Conservation (phyloP, 495 filamentous ascomycete species). For the Stereocaulon alpinum region DNA sequence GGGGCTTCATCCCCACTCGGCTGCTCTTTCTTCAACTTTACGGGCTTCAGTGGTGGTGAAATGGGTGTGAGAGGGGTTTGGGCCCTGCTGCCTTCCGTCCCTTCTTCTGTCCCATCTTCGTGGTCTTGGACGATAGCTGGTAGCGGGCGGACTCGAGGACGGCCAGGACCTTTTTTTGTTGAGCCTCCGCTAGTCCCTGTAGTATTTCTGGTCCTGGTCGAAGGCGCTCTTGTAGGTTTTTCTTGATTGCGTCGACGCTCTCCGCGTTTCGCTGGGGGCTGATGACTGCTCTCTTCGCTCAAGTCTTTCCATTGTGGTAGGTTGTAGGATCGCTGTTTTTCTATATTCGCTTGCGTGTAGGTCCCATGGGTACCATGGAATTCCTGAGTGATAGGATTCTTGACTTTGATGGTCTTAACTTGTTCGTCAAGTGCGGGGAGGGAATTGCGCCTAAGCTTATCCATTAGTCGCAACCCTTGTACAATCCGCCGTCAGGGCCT, state of each 20-base stretch:
- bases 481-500: neutral
- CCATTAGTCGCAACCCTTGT: neutral
- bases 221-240: constrained; percentile 37
- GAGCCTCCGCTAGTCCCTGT: constrained; percentile 24
- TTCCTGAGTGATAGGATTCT: constrained; percentile 95
- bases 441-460: constrained; percentile 47
- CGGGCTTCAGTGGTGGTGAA: constrained; percentile 40
- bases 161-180: constrained; percentile 39
- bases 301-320: constrained; percentile 89
- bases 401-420: constrained; percentile 83
- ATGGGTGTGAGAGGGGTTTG: constrained; percentile 45
- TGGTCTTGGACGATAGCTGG: constrained; percentile 12
- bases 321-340: constrained; percentile 91
- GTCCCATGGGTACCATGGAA: constrained; percentile 89
- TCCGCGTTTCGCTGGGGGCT: constrained; percentile 87
- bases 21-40: constrained; percentile 39
- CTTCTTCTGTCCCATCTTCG: constrained; percentile 33
- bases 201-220: constrained; percentile 25
- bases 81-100: constrained; percentile 28
- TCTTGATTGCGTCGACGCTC: constrained; percentile 73
- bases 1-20: constrained; percentile 43
- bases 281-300: constrained; percentile 86
- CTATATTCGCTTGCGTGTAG: constrained; percentile 91
- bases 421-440: constrained; percentile 70
- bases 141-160: constrained; percentile 21